phyloP scores from a whole-genome alignment of 2,329 filamentous ascomycete species.

The Thielaviopsis musarum region DNA sequence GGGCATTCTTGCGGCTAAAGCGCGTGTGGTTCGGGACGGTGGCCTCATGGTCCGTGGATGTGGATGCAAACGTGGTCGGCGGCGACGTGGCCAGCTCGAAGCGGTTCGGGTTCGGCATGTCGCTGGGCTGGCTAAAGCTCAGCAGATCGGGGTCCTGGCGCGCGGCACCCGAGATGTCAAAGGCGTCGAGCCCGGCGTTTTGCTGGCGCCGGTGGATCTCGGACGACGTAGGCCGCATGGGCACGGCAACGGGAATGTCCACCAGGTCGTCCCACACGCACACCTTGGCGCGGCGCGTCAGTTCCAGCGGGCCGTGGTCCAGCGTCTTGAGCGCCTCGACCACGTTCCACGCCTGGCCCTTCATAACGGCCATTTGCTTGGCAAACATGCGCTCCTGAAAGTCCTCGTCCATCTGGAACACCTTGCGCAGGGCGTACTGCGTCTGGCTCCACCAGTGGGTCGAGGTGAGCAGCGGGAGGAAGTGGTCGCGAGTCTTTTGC shows the following conservation, averaged over 20 bases:
- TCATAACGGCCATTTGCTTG: conserved; percentile 97
- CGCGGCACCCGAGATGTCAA: conserved; percentile 56
- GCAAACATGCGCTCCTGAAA: conserved; percentile 99
- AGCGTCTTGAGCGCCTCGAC: conserved; percentile 88
- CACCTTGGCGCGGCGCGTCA: conserved; percentile 77
- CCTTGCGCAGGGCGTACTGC: conserved; percentile 63
- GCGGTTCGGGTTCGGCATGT: conserved; percentile 58
- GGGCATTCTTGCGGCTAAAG: conserved; percentile 23
- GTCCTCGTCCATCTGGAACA: conserved; percentile 85
- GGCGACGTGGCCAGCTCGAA: conserved; percentile 47
- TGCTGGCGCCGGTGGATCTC: conserved; percentile 56
- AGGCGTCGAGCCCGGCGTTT: conserved; percentile 46
- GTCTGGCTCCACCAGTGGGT: conserved; percentile 96
- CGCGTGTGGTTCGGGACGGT: conserved; percentile 6
- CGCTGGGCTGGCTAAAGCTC: conserved; percentile 41
- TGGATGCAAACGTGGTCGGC: conserved; percentile 5
- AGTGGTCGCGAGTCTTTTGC: conserved; percentile 82
- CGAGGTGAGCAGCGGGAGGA: conserved; percentile 86
- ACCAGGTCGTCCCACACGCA: conserved; percentile 98
- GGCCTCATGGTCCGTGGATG: neutral
- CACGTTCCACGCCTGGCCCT: conserved; percentile 97
- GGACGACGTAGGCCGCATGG: conserved; percentile 68
- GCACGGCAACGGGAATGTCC: conserved; percentile 85
- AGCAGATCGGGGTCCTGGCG: conserved; percentile 48
- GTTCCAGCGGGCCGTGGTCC: conserved; percentile 84